Conservation (phyloP, 371 early-diverging fungal genomes). For the Mucor lusitanicus region DNA sequence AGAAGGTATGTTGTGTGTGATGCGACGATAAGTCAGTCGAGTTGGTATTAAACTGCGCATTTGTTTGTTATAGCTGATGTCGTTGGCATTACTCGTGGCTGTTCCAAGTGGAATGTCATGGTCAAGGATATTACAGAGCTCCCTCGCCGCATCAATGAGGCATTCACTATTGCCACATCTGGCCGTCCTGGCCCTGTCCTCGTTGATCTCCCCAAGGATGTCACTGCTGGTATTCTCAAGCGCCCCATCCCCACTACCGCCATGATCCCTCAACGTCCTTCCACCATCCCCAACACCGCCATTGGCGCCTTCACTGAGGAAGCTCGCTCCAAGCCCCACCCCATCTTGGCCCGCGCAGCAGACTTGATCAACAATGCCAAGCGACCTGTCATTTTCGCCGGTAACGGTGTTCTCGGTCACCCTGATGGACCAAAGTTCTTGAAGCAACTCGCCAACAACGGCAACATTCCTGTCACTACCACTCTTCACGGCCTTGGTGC, state of each 20-base stretch:
- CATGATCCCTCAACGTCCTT: constrained; percentile 66
- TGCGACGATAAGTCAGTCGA: background rate
- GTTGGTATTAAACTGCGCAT: background rate
- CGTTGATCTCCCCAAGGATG: constrained; percentile 97
- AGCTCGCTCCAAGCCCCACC: constrained; percentile 53
- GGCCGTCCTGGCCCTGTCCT: constrained; percentile 98
- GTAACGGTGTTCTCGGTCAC: constrained; percentile 85
- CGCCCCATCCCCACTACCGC: constrained; percentile 79
- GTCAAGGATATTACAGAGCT: constrained; percentile 94
- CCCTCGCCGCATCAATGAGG: constrained; percentile 95
- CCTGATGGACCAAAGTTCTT: constrained; percentile 84
- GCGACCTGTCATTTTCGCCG: constrained; percentile 94
- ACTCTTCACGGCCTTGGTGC: constrained; percentile 92
- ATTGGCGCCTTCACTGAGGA: constrained; percentile 46
- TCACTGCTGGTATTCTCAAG: constrained; percentile 88
- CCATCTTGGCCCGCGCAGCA: constrained; percentile 66
- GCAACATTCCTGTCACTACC: constrained; percentile 95
- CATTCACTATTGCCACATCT: constrained; percentile 92
- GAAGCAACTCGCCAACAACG: constrained; percentile 77
- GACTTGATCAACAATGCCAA: constrained; percentile 87
- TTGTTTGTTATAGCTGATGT: constrained; percentile 73
- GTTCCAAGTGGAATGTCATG: constrained; percentile 99
- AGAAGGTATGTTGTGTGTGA: constrained; percentile 61
- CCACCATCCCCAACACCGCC: constrained; percentile 53
- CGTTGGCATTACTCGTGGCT: constrained; percentile 92